Conservation (phyloP, 768 basidiomycete species). For the Termitomyces sp. region DNA sequence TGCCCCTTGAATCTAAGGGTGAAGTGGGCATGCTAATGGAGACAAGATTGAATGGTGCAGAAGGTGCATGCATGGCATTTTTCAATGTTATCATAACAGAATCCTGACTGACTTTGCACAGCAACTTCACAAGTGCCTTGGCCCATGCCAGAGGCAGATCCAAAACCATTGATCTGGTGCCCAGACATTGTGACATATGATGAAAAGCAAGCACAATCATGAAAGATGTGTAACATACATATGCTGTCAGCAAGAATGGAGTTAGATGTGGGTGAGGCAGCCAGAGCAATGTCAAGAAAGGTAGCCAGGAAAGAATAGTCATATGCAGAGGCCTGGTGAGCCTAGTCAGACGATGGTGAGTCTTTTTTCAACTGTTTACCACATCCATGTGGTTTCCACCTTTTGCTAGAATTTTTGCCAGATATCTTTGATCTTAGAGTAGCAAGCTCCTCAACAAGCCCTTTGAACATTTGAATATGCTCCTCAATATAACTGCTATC, state of each 20-base stretch:
- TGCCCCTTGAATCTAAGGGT: neutral
- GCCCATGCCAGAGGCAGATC: neutral
- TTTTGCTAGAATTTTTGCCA: neutral
- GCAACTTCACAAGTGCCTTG: neutral
- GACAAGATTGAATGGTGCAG: conserved; percentile 9
- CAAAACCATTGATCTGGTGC: conserved; percentile 3
- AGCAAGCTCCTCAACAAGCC: conserved; percentile 19
- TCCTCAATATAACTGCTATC: conserved; percentile 27
- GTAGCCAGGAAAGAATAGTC: neutral
- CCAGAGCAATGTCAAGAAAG: neutral
- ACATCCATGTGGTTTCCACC: neutral
- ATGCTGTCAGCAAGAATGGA: conserved; percentile 6
- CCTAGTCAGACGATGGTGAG: conserved; percentile 4
- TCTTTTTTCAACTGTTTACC: neutral
- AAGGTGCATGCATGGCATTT: neutral
- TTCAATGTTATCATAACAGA: neutral
- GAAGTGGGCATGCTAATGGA: conserved; percentile 15
- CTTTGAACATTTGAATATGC: conserved; percentile 24
- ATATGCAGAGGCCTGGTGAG: conserved; percentile 4
- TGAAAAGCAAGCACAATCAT: neutral
- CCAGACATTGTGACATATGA: too few relatives aligned
- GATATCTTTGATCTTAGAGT: conserved; percentile 12
- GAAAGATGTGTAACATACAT: conserved; percentile 4
- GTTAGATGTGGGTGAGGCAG: neutral
- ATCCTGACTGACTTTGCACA: neutral